Conservation (phyloP, 768 basidiomycete genomes). For the Phlebiopsis flavidoalba region DNA sequence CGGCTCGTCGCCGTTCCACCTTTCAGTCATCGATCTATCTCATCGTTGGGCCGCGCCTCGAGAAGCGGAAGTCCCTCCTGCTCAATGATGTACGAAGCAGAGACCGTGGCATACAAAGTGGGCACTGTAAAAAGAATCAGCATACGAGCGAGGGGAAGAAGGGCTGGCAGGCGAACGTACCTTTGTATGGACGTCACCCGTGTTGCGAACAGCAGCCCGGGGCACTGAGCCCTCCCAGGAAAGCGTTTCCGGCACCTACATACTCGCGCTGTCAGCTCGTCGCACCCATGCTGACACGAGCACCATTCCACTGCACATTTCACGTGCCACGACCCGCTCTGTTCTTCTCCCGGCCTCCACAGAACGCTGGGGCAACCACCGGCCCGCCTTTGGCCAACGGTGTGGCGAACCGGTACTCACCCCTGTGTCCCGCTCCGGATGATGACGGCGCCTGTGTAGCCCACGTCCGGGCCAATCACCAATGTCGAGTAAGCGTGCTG, state of each 20-base stretch:
- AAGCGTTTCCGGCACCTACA: conserved; percentile 85
- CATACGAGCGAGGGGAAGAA: conserved; percentile 5
- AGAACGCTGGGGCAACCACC: conserved; percentile 78
- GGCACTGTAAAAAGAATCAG: conserved; percentile 39
- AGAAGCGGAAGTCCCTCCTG: conserved; percentile 70
- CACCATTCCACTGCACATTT: conserved; percentile 47
- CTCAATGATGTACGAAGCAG: conserved; percentile 80
- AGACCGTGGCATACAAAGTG: conserved; percentile 67
- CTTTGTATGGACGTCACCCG: conserved; percentile 61
- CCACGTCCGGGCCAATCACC: conserved; percentile 47
- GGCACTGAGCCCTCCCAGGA: conserved; percentile 82
- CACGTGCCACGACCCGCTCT: conserved; percentile 66
- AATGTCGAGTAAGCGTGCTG: conserved; percentile 51
- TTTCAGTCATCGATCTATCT: conserved; percentile 21
- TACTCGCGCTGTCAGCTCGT: background rate
- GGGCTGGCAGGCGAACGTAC: conserved; percentile 34
- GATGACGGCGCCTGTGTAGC: conserved; percentile 57
- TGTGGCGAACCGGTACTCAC: conserved; percentile 64
- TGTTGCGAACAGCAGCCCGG: conserved; percentile 51
- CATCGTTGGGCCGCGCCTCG: conserved; percentile 21
- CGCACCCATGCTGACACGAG: no score
- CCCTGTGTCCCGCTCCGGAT: conserved; percentile 72
- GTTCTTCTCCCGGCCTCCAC: conserved; percentile 40
- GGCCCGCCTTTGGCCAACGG: conserved; percentile 30
- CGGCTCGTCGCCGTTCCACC: conserved; percentile 75